These are phyloP conservation scores for Malbranchea cinnamomea DNA, from an alignment of 2,329 filamentous ascomycete genomes.

Conservation along the genomic window DNA sequence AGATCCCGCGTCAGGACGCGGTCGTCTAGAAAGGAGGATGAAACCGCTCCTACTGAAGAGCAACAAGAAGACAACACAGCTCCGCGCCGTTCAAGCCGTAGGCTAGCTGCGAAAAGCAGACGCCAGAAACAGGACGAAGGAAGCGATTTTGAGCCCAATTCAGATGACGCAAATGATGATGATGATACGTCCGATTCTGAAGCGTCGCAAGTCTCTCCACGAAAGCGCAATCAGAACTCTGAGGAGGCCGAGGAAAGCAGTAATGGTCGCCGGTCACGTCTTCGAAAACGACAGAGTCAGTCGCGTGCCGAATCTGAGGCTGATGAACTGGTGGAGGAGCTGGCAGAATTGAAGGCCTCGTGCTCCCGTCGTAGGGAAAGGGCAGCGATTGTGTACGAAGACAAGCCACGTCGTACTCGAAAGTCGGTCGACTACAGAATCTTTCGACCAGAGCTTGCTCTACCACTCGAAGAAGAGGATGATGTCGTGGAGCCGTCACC, in stretches of 20 bases:
- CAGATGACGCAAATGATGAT: slow-evolving; percentile 35
- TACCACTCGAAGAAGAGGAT: slow-evolving; percentile 61
- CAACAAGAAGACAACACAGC: slow-evolving; percentile 14
- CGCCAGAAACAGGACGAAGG: slow-evolving; percentile 38
- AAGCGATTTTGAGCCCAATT: slow-evolving; percentile 48
- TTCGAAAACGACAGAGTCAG: slow-evolving; percentile 35
- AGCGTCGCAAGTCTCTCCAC: slow-evolving; percentile 28
- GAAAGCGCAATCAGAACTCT: slow-evolving; percentile 24
- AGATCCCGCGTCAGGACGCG: slow-evolving; percentile 27
- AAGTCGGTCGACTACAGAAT: slow-evolving; percentile 77
- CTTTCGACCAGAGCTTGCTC: slow-evolving; percentile 54
- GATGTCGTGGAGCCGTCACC: slow-evolving; percentile 53
- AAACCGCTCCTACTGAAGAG: slow-evolving; percentile 19
- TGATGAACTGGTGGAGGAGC: slow-evolving; percentile 44
- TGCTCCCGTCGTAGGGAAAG: slow-evolving; percentile 25
- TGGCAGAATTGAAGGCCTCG: slow-evolving; percentile 36
- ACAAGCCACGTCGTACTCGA: slow-evolving; percentile 38
- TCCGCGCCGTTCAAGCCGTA: slow-evolving; percentile 24
- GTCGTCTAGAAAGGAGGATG: slow-evolving; percentile 15
- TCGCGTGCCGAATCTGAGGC: slow-evolving; percentile 35
- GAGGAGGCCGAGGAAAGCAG: slow-evolving; percentile 34
- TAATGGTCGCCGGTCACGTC: slow-evolving; percentile 36
- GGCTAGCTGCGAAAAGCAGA: slow-evolving; percentile 26
- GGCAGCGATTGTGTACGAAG: slow-evolving; percentile 23
- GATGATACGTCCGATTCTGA: slow-evolving; percentile 40